Evolutionary conservation across 306 rosid genomes (phyloP).

Genomic region (Leucaena leucocephala): DNA sequence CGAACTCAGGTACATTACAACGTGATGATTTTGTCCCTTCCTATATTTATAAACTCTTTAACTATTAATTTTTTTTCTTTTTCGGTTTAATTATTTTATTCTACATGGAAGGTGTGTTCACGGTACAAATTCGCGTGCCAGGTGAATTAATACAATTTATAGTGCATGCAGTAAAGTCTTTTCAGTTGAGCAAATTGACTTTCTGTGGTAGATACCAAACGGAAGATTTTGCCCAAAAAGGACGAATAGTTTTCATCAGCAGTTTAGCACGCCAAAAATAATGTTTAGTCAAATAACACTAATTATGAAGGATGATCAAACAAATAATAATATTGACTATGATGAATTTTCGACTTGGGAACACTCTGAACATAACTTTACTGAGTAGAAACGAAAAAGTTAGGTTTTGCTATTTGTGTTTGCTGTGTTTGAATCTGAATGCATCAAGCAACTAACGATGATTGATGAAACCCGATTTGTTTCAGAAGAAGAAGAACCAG

Average conservation of each 20-base stretch:
- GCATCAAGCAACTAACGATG: background rate
- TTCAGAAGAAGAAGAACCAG: constrained; percentile 34
- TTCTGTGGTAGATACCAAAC: too few relatives aligned
- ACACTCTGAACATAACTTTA: background rate
- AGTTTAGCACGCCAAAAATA: background rate
- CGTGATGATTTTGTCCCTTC: too few relatives aligned
- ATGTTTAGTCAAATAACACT: background rate
- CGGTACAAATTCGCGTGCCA: background rate
- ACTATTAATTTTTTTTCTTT: too few relatives aligned
- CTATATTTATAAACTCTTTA: too few relatives aligned
- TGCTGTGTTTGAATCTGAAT: background rate
- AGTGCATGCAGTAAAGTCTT: background rate
- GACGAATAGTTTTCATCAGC: background rate
- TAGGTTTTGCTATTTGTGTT: background rate
- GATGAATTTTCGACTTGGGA: background rate
- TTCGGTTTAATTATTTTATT: background rate
- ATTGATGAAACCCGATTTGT: background rate
- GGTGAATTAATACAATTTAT: background rate
- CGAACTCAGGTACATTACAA: too few relatives aligned
- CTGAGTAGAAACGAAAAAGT: background rate
- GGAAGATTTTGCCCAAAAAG: background rate
- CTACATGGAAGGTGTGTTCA: background rate
- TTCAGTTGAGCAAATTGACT: background rate
- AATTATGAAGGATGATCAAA: background rate
- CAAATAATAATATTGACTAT: background rate